These are phyloP conservation scores for Monosporascus sp. DNA, from an alignment of 2,329 filamentous ascomycete species.

Conservation along the genomic window DNA sequence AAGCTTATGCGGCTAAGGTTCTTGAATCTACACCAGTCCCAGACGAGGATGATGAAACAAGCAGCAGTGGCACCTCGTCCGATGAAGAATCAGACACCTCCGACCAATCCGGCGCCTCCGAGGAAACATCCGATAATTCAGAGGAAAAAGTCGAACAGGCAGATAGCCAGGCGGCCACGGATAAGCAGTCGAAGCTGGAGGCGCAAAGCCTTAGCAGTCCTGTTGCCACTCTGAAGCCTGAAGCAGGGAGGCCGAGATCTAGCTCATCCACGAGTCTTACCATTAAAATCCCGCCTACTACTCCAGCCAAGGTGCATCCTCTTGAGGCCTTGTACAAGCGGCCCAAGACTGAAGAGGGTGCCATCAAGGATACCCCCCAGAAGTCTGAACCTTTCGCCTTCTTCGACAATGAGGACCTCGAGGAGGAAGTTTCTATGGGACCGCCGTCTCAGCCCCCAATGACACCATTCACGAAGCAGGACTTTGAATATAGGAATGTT, in stretches of 20 bases:
- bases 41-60: conserved; percentile 27
- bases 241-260: conserved; percentile 41
- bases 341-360: conserved; percentile 39
- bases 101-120: conserved; percentile 19
- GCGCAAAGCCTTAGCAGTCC: conserved; percentile 12
- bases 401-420: conserved; percentile 55
- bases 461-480: conserved; percentile 78
- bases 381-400: conserved; percentile 69
- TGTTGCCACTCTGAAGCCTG: conserved; percentile 21
- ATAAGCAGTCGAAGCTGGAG: conserved; percentile 16
- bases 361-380: conserved; percentile 31
- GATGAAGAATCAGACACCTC: conserved; percentile 25
- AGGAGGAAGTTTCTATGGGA: conserved; percentile 23
- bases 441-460: conserved; percentile 50
- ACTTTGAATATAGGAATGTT: conserved; percentile 68
- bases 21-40: conserved; percentile 12
- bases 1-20: conserved; percentile 8
- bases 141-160: conserved; percentile 16
- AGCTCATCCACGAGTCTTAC: conserved; percentile 46
- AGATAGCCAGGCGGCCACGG: conserved; percentile 3
- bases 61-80: conserved; percentile 36
- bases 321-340: conserved; percentile 91
- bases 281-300: conserved; percentile 49
- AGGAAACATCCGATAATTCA: conserved; percentile 21
- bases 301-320: conserved; percentile 64